phyloP scores from a whole-genome alignment of 768 basidiomycete species.

The Boletus barrowsii region DNA sequence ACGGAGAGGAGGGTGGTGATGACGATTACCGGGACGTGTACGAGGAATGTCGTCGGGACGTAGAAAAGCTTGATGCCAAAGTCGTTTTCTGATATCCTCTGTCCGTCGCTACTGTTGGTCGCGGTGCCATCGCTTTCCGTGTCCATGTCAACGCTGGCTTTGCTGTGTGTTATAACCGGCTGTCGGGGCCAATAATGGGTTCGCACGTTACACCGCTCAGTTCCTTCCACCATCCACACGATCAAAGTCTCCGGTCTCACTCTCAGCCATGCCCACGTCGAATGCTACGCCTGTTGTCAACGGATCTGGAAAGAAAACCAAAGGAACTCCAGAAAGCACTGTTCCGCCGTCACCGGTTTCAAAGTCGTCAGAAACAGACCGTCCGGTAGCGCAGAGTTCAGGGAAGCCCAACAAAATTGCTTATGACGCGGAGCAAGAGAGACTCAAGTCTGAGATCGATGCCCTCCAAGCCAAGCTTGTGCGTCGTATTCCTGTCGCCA shows the following conservation, averaged over 20 bases:
- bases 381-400: constrained; percentile 25
- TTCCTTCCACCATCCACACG: constrained; percentile 16
- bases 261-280: constrained; percentile 34
- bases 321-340: constrained; percentile 25
- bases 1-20: constrained; percentile 61
- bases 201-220: constrained; percentile 23
- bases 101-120: background rate
- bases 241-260: constrained; percentile 19
- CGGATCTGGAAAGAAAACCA: constrained; percentile 32
- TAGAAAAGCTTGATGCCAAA: constrained; percentile 72
- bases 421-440: constrained; percentile 85
- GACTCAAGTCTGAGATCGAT: constrained; percentile 81
- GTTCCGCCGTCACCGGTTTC: constrained; percentile 27
- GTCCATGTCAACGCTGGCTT: background rate
- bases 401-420: constrained; percentile 81
- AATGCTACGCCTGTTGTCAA: constrained; percentile 55
- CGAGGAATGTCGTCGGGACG: constrained; percentile 82
- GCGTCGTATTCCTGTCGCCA: constrained; percentile 33
- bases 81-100: constrained; percentile 52
- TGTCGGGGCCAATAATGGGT: background rate
- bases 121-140: background rate
- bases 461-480: constrained; percentile 76
- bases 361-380: constrained; percentile 20
- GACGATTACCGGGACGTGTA: constrained; percentile 87
- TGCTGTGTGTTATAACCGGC: background rate